Percentiles rank a stretch among this genome's conserved stretches.
Evolutionary conservation across 192 early-diverging fungal species (phyloP).

Genomic region (Lobulomyces angularis): DNA sequence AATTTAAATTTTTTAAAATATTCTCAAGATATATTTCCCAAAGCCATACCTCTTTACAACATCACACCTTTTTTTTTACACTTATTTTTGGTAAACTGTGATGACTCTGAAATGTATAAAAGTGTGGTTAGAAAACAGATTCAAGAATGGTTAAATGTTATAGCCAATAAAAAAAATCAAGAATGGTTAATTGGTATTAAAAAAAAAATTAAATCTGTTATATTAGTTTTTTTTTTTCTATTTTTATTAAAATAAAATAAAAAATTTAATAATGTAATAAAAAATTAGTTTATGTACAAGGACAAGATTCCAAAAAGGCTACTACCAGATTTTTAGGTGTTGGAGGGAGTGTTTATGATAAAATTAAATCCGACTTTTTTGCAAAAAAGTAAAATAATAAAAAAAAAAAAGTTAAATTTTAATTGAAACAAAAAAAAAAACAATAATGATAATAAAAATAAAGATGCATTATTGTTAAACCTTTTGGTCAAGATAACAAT

Average conservation of each 20-base stretch:
- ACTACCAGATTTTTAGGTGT: constrained; percentile 10
- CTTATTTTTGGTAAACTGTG: constrained; percentile 66
- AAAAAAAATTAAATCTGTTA: too few species aligned
- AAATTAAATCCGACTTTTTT: constrained; percentile 73
- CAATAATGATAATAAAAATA: too few species aligned
- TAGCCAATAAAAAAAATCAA: constrained; percentile 66
- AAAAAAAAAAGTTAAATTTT: too few species aligned
- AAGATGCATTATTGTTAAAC: too few species aligned
- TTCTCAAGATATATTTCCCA: neutral
- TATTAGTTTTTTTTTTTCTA: too few species aligned
- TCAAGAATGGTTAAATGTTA: constrained; percentile 61
- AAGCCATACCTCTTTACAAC: neutral
- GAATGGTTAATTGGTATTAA: constrained; percentile 89
- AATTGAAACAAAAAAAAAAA: too few species aligned
- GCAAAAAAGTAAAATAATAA: constrained; percentile 53
- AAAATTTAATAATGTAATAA: too few species aligned
- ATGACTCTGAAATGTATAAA: constrained; percentile 69
- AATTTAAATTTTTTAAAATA: neutral
- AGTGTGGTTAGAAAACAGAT: constrained; percentile 51
- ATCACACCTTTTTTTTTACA: constrained; percentile 66
- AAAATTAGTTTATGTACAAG: constrained; percentile 27
- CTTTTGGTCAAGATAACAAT: constrained; percentile 30
- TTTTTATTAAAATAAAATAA: constrained; percentile 11
- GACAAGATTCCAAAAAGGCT: constrained; percentile 9
- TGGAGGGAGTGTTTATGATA: constrained; percentile 53